Percentiles rank a stretch among this genome's conserved stretches.
These are phyloP conservation scores for Trichosanthes cucumerina DNA, from an alignment of 306 rosid species.

Conservation along the genomic window DNA sequence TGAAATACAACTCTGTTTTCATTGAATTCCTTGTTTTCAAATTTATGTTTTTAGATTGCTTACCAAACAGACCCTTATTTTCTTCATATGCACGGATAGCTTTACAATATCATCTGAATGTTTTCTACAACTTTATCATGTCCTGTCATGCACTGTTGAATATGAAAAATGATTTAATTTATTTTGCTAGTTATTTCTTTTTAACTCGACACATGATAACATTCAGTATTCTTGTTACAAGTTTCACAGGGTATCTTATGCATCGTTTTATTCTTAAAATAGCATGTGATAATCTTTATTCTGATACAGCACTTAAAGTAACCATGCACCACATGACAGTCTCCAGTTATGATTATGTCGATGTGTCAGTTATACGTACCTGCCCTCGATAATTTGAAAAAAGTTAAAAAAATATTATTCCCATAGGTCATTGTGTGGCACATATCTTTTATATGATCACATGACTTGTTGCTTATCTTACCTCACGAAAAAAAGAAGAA, in stretches of 20 bases:
- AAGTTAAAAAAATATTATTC: not conserved
- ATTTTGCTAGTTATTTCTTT: not conserved
- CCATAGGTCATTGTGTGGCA: not conserved
- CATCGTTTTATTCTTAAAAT: not conserved
- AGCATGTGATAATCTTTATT: not conserved
- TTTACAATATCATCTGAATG: not conserved
- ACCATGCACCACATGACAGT: not conserved
- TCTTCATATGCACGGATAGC: not conserved
- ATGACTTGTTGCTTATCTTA: not conserved
- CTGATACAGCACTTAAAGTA: not conserved
- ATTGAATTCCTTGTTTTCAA: too few relatives aligned
- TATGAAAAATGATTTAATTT: not conserved
- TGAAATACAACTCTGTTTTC: too few relatives aligned
- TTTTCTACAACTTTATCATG: not conserved
- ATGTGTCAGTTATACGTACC: not conserved
- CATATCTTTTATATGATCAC: not conserved
- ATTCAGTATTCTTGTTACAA: not conserved
- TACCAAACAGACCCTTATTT: too few relatives aligned
- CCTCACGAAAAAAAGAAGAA: not conserved
- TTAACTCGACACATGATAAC: not conserved
- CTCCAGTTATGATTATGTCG: not conserved
- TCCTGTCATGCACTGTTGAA: not conserved
- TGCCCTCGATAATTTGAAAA: not conserved
- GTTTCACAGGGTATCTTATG: not conserved
- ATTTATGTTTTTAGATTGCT: too few relatives aligned